A percentile compares a stretch with the other conserved stretches of the same genome.
Conservation (phyloP, 2,329 filamentous ascomycete genomes). For the Fusarium tjaetaba region DNA sequence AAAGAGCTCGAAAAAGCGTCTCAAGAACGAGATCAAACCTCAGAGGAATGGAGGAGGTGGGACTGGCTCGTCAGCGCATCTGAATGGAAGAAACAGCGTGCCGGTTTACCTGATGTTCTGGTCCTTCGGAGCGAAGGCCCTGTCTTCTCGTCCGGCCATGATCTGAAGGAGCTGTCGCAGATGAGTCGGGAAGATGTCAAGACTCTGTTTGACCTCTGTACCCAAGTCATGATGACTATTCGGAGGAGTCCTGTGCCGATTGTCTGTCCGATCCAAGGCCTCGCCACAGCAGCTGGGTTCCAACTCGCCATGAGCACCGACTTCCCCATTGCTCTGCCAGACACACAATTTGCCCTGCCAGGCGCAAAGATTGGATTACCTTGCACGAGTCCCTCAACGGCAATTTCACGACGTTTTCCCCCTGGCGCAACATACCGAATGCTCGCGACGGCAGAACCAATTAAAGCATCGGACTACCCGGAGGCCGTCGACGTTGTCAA, state of each 20-base stretch:
- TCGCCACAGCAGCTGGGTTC: constrained; percentile 40
- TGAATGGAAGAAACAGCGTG: constrained; percentile 37
- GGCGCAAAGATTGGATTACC: constrained; percentile 40
- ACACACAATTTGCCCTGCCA: constrained; percentile 30
- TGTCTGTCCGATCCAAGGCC: constrained; percentile 38
- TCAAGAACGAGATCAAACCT: neutral
- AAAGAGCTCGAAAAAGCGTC: neutral
- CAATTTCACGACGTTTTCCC: constrained; percentile 31
- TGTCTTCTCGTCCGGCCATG: constrained; percentile 39
- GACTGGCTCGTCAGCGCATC: constrained; percentile 34
- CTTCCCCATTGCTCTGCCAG: constrained; percentile 31
- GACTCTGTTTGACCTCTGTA: constrained; percentile 30
- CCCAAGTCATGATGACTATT: constrained; percentile 38
- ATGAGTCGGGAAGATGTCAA: constrained; percentile 27
- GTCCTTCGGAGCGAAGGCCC: constrained; percentile 39
- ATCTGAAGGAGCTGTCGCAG: constrained; percentile 33
- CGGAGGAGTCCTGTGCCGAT: constrained; percentile 34
- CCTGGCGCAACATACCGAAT: constrained; percentile 30
- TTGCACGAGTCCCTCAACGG: constrained; percentile 39
- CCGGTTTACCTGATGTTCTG: constrained; percentile 31
- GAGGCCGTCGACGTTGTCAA: constrained; percentile 35
- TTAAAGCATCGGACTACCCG: constrained; percentile 17
- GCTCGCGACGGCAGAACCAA: constrained; percentile 28
- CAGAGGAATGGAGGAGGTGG: neutral
- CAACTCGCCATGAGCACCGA: constrained; percentile 40